A percentile compares a stretch with the other conserved stretches of the same genome.
phyloP scores from a whole-genome alignment of 805 yeast genomes.

The Yarrowia porcina region DNA sequence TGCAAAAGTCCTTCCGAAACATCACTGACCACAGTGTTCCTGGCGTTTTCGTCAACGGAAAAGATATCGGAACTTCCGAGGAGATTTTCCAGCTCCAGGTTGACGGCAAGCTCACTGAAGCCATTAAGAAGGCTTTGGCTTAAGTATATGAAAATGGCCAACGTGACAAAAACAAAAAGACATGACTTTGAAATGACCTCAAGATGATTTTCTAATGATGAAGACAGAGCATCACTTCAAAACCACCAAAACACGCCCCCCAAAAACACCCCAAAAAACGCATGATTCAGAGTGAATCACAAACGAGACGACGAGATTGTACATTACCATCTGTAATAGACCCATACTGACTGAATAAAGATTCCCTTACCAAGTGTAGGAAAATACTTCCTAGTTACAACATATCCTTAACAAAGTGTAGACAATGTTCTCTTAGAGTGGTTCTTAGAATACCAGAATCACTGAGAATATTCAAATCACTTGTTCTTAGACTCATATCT shows the following conservation, averaged over 20 bases:
- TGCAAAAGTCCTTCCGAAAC: constrained; percentile 22
- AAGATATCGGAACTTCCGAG: constrained; percentile 10
- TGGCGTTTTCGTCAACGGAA: constrained; percentile 1
- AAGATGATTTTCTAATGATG: too few relatives aligned
- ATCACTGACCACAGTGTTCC: constrained; percentile 13
- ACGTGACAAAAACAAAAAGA: too few relatives aligned
- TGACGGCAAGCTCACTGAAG: neutral
- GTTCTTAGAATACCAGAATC: too few relatives aligned
- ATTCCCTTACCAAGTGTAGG: neutral
- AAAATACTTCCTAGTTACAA: too few relatives aligned
- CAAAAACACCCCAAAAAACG: neutral
- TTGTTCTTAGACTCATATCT: too few relatives aligned
- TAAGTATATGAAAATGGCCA: too few relatives aligned
- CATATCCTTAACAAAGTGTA: too few relatives aligned
- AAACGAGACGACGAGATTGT: neutral
- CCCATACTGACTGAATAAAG: constrained; percentile 19
- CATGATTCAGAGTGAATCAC: neutral
- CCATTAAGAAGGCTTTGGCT: constrained; percentile 9
- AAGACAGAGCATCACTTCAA: too few relatives aligned
- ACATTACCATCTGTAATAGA: constrained; percentile 16
- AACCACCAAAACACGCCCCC: neutral
- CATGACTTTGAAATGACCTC: too few relatives aligned
- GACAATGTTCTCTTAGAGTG: too few relatives aligned
- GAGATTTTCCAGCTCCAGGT: neutral
- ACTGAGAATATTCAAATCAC: too few relatives aligned